Conservation (phyloP, 805 yeast species). For the Candida tammaniensis region DNA sequence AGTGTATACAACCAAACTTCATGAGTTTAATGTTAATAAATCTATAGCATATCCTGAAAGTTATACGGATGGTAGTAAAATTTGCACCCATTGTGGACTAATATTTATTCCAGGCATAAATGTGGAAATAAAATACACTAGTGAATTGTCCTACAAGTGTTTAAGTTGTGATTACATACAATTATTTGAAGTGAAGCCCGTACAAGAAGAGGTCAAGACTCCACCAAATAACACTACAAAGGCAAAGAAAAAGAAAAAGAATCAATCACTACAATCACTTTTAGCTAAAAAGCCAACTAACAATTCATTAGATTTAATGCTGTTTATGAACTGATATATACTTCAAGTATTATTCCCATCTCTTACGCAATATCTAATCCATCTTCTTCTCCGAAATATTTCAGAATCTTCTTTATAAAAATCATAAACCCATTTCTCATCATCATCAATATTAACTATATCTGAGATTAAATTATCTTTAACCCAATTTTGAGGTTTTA, state of each 20-base stretch:
- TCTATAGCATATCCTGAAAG: conserved; percentile 27
- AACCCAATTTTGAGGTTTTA: conserved; percentile 66
- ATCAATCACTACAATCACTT: conserved; percentile 40
- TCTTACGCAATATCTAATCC: conserved; percentile 44
- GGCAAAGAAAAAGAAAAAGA: conserved; percentile 40
- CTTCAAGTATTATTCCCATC: background rate
- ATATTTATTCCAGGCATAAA: conserved; percentile 30
- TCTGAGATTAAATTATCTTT: conserved; percentile 45
- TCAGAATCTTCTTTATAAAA: conserved; percentile 31
- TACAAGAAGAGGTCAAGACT: background rate
- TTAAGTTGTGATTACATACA: conserved; percentile 15
- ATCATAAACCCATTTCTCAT: conserved; percentile 87
- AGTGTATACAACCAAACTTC: conserved; percentile 17
- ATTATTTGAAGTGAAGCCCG: background rate
- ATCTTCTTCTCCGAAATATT: conserved; percentile 58
- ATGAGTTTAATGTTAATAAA: conserved; percentile 20
- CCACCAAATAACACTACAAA: conserved; percentile 26
- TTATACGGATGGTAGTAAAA: conserved; percentile 17
- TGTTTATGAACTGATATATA: conserved; percentile 38
- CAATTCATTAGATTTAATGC: conserved; percentile 45
- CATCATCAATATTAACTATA: conserved; percentile 61
- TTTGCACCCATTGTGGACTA: conserved; percentile 32
- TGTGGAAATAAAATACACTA: conserved; percentile 2
- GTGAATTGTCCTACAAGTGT: conserved; percentile 9
- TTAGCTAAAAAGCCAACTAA: conserved; percentile 15